These are phyloP conservation scores for Fraxinus baroniana DNA, from an alignment of 305 asterid species.

Conservation along the genomic window DNA sequence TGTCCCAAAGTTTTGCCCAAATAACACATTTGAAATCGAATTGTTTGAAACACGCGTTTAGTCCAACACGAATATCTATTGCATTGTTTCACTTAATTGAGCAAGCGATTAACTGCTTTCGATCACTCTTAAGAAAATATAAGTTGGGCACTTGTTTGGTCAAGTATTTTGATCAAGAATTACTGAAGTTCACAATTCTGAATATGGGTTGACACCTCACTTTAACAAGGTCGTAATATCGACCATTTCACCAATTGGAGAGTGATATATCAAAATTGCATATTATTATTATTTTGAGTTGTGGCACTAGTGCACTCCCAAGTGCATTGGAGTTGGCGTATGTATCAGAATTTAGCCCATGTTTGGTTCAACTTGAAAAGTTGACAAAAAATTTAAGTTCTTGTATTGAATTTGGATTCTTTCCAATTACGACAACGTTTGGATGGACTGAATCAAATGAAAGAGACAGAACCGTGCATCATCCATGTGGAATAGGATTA, in stretches of 20 bases:
- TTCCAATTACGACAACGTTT: neutral
- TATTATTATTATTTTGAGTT: neutral
- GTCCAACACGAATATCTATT: too few relatives aligned
- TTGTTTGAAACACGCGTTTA: too few relatives aligned
- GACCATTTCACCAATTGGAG: neutral
- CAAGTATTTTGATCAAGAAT: neutral
- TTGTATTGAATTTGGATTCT: neutral
- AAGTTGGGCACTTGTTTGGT: neutral
- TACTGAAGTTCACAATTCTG: neutral
- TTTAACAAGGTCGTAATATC: neutral
- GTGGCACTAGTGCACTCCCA: neutral
- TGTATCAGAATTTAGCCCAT: neutral
- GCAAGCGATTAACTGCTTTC: neutral
- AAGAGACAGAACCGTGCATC: neutral
- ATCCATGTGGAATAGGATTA: neutral
- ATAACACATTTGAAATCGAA: too few relatives aligned
- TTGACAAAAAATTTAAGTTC: neutral
- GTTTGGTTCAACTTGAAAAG: neutral
- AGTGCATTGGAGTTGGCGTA: neutral
- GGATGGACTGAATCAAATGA: neutral
- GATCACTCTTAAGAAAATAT: neutral
- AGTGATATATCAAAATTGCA: neutral
- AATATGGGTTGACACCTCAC: neutral
- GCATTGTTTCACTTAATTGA: neutral
- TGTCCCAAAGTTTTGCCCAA: too few relatives aligned